These are phyloP conservation scores for Dendrocalamus latiflorus DNA, from an alignment of 202 grass and related monocot genomes.

Conservation along the genomic window DNA sequence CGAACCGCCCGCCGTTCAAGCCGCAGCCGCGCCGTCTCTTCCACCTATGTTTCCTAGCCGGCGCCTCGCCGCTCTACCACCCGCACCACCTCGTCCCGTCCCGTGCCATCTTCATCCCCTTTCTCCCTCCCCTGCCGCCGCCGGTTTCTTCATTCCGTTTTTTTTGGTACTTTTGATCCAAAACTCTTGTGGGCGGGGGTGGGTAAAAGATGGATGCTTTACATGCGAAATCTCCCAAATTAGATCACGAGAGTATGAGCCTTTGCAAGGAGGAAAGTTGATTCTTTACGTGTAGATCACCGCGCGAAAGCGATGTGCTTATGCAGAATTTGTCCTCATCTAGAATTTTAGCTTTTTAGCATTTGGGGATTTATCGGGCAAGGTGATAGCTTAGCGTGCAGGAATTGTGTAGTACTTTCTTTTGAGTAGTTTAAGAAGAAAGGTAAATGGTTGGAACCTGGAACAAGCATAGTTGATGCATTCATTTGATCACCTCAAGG, in stretches of 20 bases:
- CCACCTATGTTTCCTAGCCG: not conserved
- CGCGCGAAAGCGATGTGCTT: slow-evolving; percentile 28
- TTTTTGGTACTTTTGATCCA: not conserved
- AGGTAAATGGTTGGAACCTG: not conserved
- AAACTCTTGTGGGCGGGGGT: not conserved
- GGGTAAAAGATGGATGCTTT: slow-evolving; percentile 1
- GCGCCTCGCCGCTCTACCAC: not conserved
- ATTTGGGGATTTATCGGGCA: slow-evolving; percentile 9
- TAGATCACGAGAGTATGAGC: slow-evolving; percentile 11
- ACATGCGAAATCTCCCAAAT: not conserved
- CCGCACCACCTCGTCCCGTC: not conserved
- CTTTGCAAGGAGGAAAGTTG: not conserved
- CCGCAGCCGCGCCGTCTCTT: not conserved
- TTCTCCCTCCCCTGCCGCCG: not conserved
- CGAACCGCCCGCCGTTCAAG: not conserved
- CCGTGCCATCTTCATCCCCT: not conserved
- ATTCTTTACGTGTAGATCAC: slow-evolving; percentile 20
- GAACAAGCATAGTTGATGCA: not conserved
- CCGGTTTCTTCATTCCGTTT: not conserved
- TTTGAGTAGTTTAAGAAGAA: not conserved
- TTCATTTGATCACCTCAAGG: not conserved
- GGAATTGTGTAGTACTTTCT: not conserved
- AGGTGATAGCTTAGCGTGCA: slow-evolving; percentile 18
- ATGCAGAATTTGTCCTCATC: slow-evolving; percentile 28
- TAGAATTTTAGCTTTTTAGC: not conserved